These are phyloP conservation scores for Kodamaea nitidulidarum DNA, from an alignment of 805 yeast species.

Conservation along the genomic window DNA sequence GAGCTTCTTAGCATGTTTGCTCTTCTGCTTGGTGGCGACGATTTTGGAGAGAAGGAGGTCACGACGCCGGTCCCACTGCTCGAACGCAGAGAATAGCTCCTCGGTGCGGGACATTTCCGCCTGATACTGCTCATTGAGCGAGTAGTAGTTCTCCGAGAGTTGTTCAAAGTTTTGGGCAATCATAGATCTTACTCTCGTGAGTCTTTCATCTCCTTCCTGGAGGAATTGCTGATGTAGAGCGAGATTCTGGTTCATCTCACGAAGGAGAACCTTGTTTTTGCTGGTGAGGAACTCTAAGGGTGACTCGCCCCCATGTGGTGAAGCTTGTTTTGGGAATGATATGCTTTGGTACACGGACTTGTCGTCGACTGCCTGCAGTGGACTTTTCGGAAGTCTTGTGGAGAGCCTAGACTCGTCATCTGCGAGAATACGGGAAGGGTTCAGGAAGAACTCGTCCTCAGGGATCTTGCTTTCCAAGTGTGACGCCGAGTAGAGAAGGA, in stretches of 20 bases:
- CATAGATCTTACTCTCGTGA: constrained; percentile 24
- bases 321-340: constrained; percentile 6
- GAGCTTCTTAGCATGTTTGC: constrained; percentile 41
- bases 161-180: constrained; percentile 30
- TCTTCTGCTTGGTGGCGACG: constrained; percentile 30
- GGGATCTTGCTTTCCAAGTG: constrained; percentile 10
- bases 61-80: constrained; percentile 40
- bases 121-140: constrained; percentile 44
- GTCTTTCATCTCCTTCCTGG: constrained; percentile 30
- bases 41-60: constrained; percentile 31
- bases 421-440: constrained; percentile 15
- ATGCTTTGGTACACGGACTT: constrained; percentile 5
- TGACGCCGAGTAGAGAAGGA: constrained; percentile 10
- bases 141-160: constrained; percentile 40
- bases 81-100: constrained; percentile 25
- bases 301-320: constrained; percentile 13
- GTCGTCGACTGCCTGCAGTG: constrained; percentile 3
- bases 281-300: constrained; percentile 31
- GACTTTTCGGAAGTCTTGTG: not conserved
- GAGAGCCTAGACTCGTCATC: constrained; percentile 3
- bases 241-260: constrained; percentile 21
- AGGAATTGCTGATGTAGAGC: constrained; percentile 24
- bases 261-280: constrained; percentile 21
- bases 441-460: constrained; percentile 18
- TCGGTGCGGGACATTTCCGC: constrained; percentile 31